Evolutionary conservation across 2,329 filamentous ascomycete genomes (phyloP).

Genomic region (Microcera coccophila): DNA sequence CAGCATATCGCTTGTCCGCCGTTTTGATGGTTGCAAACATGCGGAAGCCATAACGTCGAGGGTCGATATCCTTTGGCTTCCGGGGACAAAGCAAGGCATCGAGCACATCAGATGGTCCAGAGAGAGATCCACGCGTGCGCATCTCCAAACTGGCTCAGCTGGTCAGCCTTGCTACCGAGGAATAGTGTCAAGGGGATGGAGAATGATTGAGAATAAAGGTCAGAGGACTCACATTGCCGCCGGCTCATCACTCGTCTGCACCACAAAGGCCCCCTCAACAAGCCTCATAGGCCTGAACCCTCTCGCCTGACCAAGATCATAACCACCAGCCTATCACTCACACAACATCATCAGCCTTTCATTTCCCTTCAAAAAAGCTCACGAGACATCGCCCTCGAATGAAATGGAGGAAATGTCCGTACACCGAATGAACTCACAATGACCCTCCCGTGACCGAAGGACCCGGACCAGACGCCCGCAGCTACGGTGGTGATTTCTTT

Average conservation of each 20-base stretch:
- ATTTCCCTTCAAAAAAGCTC: no score
- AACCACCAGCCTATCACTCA: conserved; percentile 36
- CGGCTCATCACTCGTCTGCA: conserved; percentile 45
- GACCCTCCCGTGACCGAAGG: conserved; percentile 46
- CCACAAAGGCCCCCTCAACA: conserved; percentile 47
- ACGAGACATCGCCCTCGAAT: no score
- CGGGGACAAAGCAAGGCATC: conserved; percentile 38
- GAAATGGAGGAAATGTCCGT: background rate
- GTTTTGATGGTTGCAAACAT: conserved; percentile 50
- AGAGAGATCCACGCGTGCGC: conserved; percentile 46
- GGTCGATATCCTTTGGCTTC: conserved; percentile 38
- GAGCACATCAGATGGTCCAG: conserved; percentile 43
- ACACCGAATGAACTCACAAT: conserved; percentile 34
- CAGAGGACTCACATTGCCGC: conserved; percentile 39
- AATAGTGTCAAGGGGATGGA: background rate
- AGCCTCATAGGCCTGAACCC: conserved; percentile 41
- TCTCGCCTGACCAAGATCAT: conserved; percentile 40
- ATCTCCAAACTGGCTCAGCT: conserved; percentile 36
- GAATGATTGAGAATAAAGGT: background rate
- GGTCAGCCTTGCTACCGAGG: background rate
- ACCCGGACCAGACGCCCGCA: conserved; percentile 45
- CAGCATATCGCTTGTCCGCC: conserved; percentile 45
- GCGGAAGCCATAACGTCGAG: conserved; percentile 45
- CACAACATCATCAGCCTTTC: conserved; percentile 15
- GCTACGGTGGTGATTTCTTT: conserved; percentile 49